phyloP scores from a whole-genome alignment of 2,329 filamentous ascomycete species.

The Pestalotiopsis sp. region DNA sequence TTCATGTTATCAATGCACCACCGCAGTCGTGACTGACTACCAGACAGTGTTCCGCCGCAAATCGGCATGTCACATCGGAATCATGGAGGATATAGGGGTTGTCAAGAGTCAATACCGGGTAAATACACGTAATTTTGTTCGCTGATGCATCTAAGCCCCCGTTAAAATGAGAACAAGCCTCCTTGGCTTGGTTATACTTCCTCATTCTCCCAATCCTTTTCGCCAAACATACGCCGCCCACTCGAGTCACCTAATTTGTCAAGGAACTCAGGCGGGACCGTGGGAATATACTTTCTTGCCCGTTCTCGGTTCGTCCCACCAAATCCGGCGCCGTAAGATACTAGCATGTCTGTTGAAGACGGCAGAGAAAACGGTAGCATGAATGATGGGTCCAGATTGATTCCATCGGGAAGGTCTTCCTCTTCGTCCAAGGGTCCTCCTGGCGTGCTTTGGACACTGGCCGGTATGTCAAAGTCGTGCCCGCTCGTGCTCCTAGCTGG shows the following conservation, averaged over 20 bases:
- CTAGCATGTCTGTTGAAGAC: slow-evolving; percentile 94
- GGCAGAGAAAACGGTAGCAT: slow-evolving; percentile 96
- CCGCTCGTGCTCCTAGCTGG: slow-evolving; percentile 39
- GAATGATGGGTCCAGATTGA: slow-evolving; percentile 84
- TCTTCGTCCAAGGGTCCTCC: slow-evolving; percentile 56
- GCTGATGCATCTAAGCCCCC: not conserved
- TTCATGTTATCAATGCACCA: too few species aligned
- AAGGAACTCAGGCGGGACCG: slow-evolving; percentile 89
- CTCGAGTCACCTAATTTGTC: slow-evolving; percentile 73
- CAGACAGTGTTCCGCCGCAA: not conserved
- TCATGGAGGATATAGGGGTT: not conserved
- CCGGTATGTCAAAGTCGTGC: slow-evolving; percentile 42
- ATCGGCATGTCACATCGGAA: not conserved
- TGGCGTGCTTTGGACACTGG: slow-evolving; percentile 42
- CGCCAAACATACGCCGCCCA: slow-evolving; percentile 57
- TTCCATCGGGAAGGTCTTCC: slow-evolving; percentile 69
- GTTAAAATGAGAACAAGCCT: not conserved
- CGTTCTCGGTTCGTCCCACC: slow-evolving; percentile 89
- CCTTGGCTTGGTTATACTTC: slow-evolving; percentile 42
- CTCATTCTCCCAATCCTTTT: slow-evolving; percentile 69
- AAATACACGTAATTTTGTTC: not conserved
- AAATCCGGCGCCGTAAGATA: slow-evolving; percentile 92
- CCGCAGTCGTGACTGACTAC: not conserved
- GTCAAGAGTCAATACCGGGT: not conserved
- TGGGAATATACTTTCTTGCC: slow-evolving; percentile 93